Percentiles rank a stretch among this genome's conserved stretches.
Evolutionary conservation across 148 eudicot genomes (phyloP).

Genomic region (Cornus kousa): DNA sequence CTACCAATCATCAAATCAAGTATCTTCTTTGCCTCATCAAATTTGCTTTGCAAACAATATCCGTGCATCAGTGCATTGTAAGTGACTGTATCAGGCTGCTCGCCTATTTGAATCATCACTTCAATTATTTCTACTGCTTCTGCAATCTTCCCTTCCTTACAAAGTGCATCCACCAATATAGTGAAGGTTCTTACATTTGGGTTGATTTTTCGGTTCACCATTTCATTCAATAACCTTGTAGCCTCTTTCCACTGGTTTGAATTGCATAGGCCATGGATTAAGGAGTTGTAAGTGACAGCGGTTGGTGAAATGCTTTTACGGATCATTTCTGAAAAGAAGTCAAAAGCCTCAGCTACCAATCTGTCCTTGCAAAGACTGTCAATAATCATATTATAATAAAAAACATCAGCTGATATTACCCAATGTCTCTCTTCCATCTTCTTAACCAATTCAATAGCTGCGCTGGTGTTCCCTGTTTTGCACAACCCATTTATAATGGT

Average conservation of each 20-base stretch:
- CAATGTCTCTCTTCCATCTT: not conserved
- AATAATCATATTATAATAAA: not conserved
- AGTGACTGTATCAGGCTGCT: conserved; percentile 12
- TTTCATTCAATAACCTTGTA: conserved; percentile 6
- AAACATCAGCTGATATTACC: not conserved
- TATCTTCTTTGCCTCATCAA: conserved; percentile 11
- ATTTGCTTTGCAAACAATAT: conserved; percentile 15
- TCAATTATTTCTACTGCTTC: conserved; percentile 10
- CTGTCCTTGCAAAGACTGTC: conserved; percentile 9
- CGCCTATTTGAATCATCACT: conserved; percentile 13
- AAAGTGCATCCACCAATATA: not conserved
- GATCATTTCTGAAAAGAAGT: not conserved
- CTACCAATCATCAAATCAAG: conserved; percentile 10
- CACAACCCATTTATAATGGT: not conserved
- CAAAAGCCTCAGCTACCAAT: not conserved
- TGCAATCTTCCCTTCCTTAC: conserved; percentile 3
- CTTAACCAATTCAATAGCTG: not conserved
- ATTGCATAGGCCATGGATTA: conserved; percentile 2
- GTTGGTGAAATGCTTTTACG: not conserved
- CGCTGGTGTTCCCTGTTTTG: conserved; percentile 2
- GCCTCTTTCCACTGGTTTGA: not conserved
- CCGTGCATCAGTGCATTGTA: conserved; percentile 22
- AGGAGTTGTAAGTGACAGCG: not conserved
- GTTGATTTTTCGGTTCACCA: not conserved
- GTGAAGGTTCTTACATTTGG: not conserved